Evolutionary conservation across 2,329 filamentous ascomycete genomes (phyloP).

Genomic region (Hirsutella thompsonii): DNA sequence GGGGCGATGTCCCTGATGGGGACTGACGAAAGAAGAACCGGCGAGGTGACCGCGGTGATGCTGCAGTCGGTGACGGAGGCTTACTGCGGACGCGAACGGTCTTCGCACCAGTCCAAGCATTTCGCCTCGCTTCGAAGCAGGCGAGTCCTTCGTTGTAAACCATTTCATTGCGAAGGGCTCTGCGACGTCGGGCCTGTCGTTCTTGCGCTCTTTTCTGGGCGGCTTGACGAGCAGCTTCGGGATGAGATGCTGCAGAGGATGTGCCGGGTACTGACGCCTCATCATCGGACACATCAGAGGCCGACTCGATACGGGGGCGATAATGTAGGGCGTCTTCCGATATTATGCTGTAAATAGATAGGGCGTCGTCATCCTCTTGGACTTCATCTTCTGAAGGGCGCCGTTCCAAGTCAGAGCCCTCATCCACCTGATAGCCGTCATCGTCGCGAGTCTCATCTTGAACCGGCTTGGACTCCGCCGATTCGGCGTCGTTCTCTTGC

Average conservation of each 20-base stretch:
- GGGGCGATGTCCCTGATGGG: constrained; percentile 25
- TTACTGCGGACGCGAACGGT: constrained; percentile 41
- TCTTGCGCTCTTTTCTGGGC: constrained; percentile 29
- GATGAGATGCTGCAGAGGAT: constrained; percentile 35
- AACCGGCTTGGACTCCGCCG: constrained; percentile 2
- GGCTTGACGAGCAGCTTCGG: constrained; percentile 30
- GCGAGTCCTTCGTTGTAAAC: constrained; percentile 70
- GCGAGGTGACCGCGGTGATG: constrained; percentile 31
- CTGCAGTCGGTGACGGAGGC: constrained; percentile 23
- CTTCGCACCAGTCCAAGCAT: constrained; percentile 76
- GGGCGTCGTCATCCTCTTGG: constrained; percentile 29
- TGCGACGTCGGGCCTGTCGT: constrained; percentile 42
- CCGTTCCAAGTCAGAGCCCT: constrained; percentile 26
- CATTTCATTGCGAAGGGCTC: constrained; percentile 49
- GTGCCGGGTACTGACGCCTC: constrained; percentile 26
- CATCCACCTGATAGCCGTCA: constrained; percentile 21
- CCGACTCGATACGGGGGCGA: constrained; percentile 40
- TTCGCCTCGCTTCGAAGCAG: constrained; percentile 64
- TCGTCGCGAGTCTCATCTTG: constrained; percentile 22
- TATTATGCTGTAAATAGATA: constrained; percentile 43
- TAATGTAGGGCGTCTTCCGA: constrained; percentile 41
- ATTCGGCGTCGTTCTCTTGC: not conserved
- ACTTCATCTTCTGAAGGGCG: constrained; percentile 17
- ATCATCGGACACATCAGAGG: constrained; percentile 42
- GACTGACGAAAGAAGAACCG: constrained; percentile 38